A percentile compares a stretch with the other conserved stretches of the same genome.
These are phyloP conservation scores for Botryosphaeria dothidea DNA, from an alignment of 2,329 filamentous ascomycete species.

Conservation along the genomic window DNA sequence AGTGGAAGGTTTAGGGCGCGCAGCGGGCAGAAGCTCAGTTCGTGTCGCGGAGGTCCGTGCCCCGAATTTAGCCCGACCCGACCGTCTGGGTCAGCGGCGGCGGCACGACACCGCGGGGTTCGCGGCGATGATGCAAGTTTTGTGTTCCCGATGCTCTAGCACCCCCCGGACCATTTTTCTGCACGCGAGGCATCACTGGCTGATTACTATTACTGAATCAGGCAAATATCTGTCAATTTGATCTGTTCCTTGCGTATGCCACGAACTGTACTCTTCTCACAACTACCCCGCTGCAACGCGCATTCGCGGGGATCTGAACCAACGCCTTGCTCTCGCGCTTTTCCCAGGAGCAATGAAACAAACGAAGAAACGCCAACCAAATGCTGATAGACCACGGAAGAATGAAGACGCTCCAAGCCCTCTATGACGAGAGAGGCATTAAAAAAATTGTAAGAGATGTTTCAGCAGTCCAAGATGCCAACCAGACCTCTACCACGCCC, in stretches of 20 bases:
- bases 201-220: neutral
- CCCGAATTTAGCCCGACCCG: slow-evolving; percentile 10
- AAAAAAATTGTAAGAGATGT: neutral
- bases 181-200: neutral
- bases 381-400: slow-evolving; percentile 4
- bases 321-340: slow-evolving; percentile 16
- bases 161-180: neutral
- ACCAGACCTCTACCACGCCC: slow-evolving; percentile 37
- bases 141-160: neutral
- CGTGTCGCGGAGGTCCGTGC: neutral
- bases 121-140: neutral
- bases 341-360: slow-evolving; percentile 6
- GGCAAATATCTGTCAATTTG: neutral
- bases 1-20: neutral
- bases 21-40: slow-evolving; percentile 12
- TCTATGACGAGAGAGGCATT: neutral
- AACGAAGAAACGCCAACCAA: slow-evolving; percentile 3
- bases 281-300: neutral
- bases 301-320: neutral
- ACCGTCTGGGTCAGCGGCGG: neutral
- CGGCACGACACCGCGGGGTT: slow-evolving; percentile 7
- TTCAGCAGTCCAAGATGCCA: neutral
- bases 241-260: neutral
- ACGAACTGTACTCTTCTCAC: neutral
- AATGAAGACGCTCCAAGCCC: neutral